Evolutionary conservation across 2,329 filamentous ascomycete species (phyloP).

Genomic region (Colletotrichum tabaci): DNA sequence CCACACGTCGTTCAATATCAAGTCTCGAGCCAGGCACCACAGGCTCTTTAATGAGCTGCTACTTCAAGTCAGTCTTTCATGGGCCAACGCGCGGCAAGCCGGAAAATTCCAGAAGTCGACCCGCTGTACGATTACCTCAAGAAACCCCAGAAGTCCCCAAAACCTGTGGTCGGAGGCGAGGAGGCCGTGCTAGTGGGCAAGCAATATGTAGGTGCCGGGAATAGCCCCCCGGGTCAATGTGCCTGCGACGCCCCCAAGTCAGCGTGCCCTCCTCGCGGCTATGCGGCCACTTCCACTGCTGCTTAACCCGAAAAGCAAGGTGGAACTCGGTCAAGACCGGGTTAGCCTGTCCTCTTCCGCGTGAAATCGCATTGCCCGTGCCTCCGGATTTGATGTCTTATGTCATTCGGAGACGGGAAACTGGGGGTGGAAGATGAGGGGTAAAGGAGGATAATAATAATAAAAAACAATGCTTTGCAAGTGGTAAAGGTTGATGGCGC

Average conservation of each 20-base stretch:
- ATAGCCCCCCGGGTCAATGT: constrained; percentile 20
- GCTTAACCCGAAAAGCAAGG: neutral
- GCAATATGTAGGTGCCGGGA: constrained; percentile 33
- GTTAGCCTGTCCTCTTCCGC: constrained; percentile 19
- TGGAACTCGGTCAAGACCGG: neutral
- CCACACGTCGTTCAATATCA: neutral
- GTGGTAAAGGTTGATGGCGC: neutral
- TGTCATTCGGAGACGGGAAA: constrained; percentile 14
- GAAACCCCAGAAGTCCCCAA: neutral
- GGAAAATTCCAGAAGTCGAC: neutral
- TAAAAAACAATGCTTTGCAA: neutral
- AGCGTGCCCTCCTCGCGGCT: constrained; percentile 20
- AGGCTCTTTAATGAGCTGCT: neutral
- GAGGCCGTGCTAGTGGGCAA: neutral
- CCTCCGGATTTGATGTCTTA: constrained; percentile 15
- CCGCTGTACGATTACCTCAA: neutral
- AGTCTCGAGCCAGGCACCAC: neutral
- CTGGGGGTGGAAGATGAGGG: constrained; percentile 19
- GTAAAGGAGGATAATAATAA: neutral
- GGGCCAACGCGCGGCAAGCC: neutral
- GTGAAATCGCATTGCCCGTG: constrained; percentile 14
- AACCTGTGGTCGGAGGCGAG: neutral
- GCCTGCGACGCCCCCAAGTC: constrained; percentile 5
- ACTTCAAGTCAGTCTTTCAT: neutral
- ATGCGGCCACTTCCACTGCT: neutral